phyloP scores from a whole-genome alignment of 345 rosid genomes.

The Citrus medica region DNA sequence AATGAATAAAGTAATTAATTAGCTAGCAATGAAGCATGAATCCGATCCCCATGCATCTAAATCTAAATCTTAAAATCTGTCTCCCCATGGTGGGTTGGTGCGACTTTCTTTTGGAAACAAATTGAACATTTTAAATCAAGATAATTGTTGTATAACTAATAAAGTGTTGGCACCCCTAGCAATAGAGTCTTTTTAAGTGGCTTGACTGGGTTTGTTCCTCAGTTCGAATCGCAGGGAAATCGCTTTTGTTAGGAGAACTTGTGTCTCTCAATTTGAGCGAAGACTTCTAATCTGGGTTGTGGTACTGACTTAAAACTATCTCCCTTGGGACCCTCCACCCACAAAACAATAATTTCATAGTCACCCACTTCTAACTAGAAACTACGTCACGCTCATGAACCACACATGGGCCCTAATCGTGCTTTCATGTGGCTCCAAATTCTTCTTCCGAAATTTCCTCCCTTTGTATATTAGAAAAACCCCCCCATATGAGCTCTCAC shows the following conservation, averaged over 20 bases:
- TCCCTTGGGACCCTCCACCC: too few relatives aligned
- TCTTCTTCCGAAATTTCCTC: background rate
- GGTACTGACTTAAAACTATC: too few relatives aligned
- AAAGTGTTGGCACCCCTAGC: too few relatives aligned
- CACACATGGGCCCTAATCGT: background rate
- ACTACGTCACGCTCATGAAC: slow-evolving; percentile 1
- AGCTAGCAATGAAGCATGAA: background rate
- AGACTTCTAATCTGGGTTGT: too few relatives aligned
- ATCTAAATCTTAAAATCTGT: background rate
- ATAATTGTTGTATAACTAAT: background rate
- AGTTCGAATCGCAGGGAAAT: too few relatives aligned
- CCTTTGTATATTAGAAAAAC: background rate
- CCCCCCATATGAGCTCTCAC: background rate
- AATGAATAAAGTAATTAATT: background rate
- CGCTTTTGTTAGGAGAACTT: too few relatives aligned
- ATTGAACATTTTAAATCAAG: background rate
- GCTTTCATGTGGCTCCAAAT: slow-evolving; percentile 12
- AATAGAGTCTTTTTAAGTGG: too few relatives aligned
- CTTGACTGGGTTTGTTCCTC: too few relatives aligned
- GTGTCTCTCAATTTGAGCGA: too few relatives aligned
- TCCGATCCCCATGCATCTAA: background rate
- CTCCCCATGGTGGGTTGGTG: background rate
- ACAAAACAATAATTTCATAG: background rate
- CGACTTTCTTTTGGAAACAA: background rate
- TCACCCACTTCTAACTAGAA: background rate